Evolutionary conservation across 352 stramenopile species (phyloP), one percentile per base, ranked within the genome.

Genomic region (Pythium plurisporium): DNA sequence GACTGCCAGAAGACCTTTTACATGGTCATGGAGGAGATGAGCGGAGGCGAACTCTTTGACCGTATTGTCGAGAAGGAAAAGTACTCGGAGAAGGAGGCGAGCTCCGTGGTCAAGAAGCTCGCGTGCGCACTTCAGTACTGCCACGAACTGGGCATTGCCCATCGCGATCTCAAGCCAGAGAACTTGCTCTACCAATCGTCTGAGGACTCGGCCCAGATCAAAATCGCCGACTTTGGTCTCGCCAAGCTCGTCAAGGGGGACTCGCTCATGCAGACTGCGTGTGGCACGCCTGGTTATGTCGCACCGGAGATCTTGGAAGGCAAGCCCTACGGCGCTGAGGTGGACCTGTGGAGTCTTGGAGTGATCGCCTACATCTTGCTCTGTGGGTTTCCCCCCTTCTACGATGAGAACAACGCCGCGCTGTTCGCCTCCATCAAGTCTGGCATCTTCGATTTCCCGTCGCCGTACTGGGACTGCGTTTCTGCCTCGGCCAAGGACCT

Each of bases 331-430:
- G 91, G 91, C 57, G 85, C 76, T 9, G 91, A 98, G 72, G 89
- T 97, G 7, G 95, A 98, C 70, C 88, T 98, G 51, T 99, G 94
- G 94, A 95, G 76, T 72, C 76, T 99, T 23, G 96, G 96, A 15
- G 94, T 99, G 31, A 99, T 99, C 73, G 70, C 95, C 3, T 99
- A 99, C 81, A 96, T 96, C 53, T 45, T 96, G 63, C 52, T 93
- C 22, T 98, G 88, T 50, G 96, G 96, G 5, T 97, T 96, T 45
- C 96, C 96, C 27, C 96, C 96, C 2, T 99, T 99, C 71, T 97
- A 98, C 72, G 86, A 97, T 61, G 89, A 97, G 45, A 89, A 96
- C 74, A 96, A 94, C 51, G 79, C 80, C 11, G 82, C 79, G 11
- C 62, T 96, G n/a, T 96, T 96, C 61, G 82, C 86, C 52, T 86